Conservation (phyloP, 257 asterid species). For the Penstemon eatonii region DNA sequence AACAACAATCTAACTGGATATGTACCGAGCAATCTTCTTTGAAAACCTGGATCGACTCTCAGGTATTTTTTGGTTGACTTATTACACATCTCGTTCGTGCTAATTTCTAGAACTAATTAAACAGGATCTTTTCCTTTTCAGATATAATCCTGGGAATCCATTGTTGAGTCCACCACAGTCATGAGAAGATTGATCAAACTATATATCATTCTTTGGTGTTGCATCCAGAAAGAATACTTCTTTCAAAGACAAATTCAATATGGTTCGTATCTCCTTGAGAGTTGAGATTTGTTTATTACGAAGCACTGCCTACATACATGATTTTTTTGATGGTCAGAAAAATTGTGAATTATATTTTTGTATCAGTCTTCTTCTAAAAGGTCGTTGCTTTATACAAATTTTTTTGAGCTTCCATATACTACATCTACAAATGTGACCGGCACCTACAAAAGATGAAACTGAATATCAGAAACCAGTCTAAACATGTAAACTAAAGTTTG, state of each 20-base stretch:
- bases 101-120: background rate
- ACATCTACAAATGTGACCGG: too few species aligned
- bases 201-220: too few species aligned
- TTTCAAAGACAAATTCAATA: too few species aligned
- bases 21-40: slow-evolving; percentile 59
- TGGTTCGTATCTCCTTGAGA: too few species aligned
- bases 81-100: background rate
- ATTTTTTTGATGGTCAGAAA: background rate
- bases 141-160: slow-evolving; percentile 84
- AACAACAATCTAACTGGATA: slow-evolving; percentile 89
- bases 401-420: background rate
- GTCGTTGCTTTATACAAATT: background rate
- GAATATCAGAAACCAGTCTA: too few species aligned
- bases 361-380: background rate
- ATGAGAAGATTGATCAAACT: slow-evolving; percentile 25
- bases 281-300: background rate
- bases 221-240: too few species aligned
- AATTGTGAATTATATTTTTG: background rate
- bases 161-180: slow-evolving; percentile 47
- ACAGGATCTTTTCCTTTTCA: slow-evolving; percentile 27
- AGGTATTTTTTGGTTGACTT: slow-evolving; percentile 40
- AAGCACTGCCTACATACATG: background rate
- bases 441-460: too few species aligned
- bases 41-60: slow-evolving; percentile 54
- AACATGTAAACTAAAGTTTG: too few species aligned